Evolutionary conservation across 2,329 filamentous ascomycete genomes (phyloP).

Genomic region (Colletotrichum phormii): DNA sequence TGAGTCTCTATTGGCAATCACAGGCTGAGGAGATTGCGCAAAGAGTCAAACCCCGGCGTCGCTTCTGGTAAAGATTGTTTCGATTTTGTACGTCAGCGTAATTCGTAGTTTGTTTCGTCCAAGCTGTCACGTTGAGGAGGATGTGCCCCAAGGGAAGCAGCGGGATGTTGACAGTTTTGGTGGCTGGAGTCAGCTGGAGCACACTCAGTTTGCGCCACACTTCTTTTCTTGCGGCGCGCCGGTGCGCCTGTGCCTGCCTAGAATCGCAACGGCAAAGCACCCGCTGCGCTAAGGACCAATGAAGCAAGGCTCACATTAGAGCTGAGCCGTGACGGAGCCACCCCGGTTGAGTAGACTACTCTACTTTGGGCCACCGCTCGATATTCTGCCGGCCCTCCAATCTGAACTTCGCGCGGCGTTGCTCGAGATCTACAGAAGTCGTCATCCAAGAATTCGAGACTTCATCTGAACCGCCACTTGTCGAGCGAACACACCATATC

Average conservation of each 20-base stretch:
- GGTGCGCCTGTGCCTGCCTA: neutral
- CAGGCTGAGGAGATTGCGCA: neutral
- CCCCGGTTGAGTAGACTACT: neutral
- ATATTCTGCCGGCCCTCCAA: slow-evolving; percentile 10
- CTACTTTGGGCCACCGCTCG: neutral
- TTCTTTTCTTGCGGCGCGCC: neutral
- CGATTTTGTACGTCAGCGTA: neutral
- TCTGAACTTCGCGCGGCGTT: neutral
- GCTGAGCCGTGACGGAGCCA: neutral
- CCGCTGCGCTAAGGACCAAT: neutral
- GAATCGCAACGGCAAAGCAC: neutral
- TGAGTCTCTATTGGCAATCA: neutral
- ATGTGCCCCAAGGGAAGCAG: neutral
- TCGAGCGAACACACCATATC: neutral
- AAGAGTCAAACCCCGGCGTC: neutral
- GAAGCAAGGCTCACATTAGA: neutral
- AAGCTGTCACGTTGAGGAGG: neutral
- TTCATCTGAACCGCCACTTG: neutral
- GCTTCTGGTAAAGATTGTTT: neutral
- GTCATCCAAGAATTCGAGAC: neutral
- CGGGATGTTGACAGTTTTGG: slow-evolving; percentile 2
- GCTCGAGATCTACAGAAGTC: neutral
- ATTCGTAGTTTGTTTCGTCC: neutral
- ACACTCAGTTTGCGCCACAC: neutral
- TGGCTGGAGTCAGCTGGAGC: neutral